Evolutionary conservation across 371 early-diverging fungal genomes (phyloP).

Genomic region (Circinella umbellata): DNA sequence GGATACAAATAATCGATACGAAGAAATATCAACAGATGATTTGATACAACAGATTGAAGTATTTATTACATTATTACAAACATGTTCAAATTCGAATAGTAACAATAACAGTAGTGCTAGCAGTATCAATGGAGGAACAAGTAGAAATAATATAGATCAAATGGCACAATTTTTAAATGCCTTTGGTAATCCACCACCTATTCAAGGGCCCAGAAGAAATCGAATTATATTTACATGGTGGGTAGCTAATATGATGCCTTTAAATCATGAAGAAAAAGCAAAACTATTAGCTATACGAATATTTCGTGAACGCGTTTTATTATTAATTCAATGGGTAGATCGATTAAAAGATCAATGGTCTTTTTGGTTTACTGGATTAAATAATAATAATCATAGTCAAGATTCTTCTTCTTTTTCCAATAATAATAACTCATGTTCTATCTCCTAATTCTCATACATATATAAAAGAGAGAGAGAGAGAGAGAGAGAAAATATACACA

Average conservation of each 20-base stretch:
- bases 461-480: too few relatives aligned
- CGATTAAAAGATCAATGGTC: constrained; percentile 38
- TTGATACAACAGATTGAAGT: constrained; percentile 23
- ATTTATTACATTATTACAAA: constrained; percentile 21
- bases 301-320: constrained; percentile 50
- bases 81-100: too few relatives aligned
- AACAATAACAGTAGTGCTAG: too few relatives aligned
- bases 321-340: constrained; percentile 48
- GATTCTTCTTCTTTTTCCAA: neutral
- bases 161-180: constrained; percentile 25
- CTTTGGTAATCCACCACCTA: constrained; percentile 25
- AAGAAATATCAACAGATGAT: constrained; percentile 27
- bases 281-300: constrained; percentile 42
- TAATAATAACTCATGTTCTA: neutral
- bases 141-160: neutral
- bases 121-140: neutral
- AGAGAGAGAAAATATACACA: too few relatives aligned
- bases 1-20: constrained; percentile 1
- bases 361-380: neutral
- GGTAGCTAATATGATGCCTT: constrained; percentile 59
- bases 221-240: constrained; percentile 56
- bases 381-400: neutral
- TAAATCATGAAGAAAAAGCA: constrained; percentile 51
- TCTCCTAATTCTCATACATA: neutral
- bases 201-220: constrained; percentile 25